Percentiles rank a stretch among this genome's conserved stretches.
phyloP scores from a whole-genome alignment of 768 basidiomycete genomes.

The Scleroderma bovista region DNA sequence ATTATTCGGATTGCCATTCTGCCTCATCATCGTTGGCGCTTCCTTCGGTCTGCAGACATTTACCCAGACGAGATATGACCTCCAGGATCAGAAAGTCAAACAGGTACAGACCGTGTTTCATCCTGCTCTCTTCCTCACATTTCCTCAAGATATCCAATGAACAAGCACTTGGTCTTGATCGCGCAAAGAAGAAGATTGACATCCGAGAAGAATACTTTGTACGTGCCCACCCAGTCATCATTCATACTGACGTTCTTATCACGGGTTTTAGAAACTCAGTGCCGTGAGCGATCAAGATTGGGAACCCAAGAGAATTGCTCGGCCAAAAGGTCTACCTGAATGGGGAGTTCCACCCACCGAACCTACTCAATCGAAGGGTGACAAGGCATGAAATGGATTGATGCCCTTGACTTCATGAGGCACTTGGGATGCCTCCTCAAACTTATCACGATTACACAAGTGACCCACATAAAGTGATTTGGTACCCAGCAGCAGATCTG shows the following conservation, averaged over 20 bases:
- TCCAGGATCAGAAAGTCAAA: constrained; percentile 75
- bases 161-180: constrained; percentile 69
- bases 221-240: constrained; percentile 32
- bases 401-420: too few species aligned
- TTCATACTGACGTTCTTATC: background rate
- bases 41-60: constrained; percentile 80
- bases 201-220: constrained; percentile 96
- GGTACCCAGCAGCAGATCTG: too few species aligned
- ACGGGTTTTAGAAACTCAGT: constrained; percentile 47
- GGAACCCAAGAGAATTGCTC: constrained; percentile 80
- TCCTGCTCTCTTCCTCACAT: background rate
- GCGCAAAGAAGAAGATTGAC: constrained; percentile 76
- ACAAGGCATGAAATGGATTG: constrained; percentile 1
- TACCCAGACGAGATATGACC: constrained; percentile 88
- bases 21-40: constrained; percentile 78
- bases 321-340: constrained; percentile 86
- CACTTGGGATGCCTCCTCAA: too few species aligned
- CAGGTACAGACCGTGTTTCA: constrained; percentile 37
- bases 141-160: constrained; percentile 59
- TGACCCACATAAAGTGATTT: too few species aligned
- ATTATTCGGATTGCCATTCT: constrained; percentile 83
- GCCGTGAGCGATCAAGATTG: constrained; percentile 63
- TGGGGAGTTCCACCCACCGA: constrained; percentile 83
- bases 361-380: constrained; percentile 27
- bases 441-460: too few species aligned